These are phyloP conservation scores for Alisma plantagoaquatica DNA, from an alignment of 106 monocot species.

Conservation along the genomic window DNA sequence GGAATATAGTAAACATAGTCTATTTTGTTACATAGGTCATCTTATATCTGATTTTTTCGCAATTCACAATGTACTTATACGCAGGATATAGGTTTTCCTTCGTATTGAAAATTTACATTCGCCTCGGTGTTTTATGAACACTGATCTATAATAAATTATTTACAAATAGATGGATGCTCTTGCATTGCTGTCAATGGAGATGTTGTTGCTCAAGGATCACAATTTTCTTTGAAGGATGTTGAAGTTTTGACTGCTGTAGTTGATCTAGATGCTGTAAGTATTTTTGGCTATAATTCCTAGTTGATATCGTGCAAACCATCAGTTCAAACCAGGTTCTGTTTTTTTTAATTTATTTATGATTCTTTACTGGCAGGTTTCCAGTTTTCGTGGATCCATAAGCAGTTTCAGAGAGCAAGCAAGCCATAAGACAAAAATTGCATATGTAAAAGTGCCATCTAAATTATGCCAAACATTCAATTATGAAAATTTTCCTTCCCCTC, in stretches of 20 bases:
- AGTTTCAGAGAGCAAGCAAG: constrained; percentile 98
- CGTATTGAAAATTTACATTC: too few species aligned
- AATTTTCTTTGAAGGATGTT: constrained; percentile 95
- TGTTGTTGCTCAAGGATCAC: constrained; percentile 93
- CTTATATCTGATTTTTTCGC: too few species aligned
- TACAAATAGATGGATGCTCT: constrained; percentile 85
- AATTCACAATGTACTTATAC: too few species aligned
- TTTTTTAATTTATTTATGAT: too few species aligned
- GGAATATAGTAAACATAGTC: too few species aligned
- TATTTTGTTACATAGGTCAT: too few species aligned
- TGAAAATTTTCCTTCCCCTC: constrained; percentile 47
- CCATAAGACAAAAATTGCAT: constrained; percentile 43
- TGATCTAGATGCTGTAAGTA: constrained; percentile 94
- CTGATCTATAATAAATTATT: too few species aligned
- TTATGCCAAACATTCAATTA: constrained; percentile 75
- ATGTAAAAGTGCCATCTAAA: constrained; percentile 50
- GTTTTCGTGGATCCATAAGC: constrained; percentile 88
- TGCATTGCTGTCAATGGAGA: constrained; percentile 97
- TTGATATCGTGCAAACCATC: neutral
- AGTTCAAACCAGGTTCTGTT: too few species aligned
- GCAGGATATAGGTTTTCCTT: too few species aligned
- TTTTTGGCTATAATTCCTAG: constrained; percentile 1
- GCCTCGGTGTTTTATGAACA: too few species aligned
- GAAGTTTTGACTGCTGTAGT: constrained; percentile 82
- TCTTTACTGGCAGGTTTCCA: constrained; percentile 53